A percentile compares a stretch with the other conserved stretches of the same genome.
Conservation (phyloP, 1,139 yeast species). For the Geotrichum reessii region DNA sequence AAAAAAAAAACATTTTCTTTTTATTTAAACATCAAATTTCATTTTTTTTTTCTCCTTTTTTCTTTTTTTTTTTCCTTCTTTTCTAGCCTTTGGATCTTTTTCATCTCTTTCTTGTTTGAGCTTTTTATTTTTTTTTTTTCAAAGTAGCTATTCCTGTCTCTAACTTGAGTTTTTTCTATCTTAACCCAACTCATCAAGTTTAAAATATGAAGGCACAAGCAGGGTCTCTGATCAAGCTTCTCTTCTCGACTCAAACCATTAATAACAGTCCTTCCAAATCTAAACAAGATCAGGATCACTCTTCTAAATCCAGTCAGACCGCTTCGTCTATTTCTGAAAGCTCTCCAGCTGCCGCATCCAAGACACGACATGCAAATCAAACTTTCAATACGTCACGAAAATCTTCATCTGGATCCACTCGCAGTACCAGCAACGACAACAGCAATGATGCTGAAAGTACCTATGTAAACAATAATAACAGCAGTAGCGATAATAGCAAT, state of each 20-base stretch:
- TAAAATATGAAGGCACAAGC: background rate
- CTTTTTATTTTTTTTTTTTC: background rate
- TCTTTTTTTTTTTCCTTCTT: background rate
- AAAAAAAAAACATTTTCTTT: background rate
- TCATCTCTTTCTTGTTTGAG: background rate
- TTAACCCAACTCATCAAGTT: background rate
- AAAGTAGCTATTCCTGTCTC: background rate
- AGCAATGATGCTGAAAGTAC: background rate
- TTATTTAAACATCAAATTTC: background rate
- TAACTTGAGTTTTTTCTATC: background rate
- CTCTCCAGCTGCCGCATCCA: background rate
- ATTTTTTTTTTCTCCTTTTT: background rate
- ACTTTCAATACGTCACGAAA: background rate
- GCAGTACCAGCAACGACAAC: background rate
- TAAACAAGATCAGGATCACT: background rate
- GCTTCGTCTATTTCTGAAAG: background rate
- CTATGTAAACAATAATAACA: background rate
- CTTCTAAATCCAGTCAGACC: background rate
- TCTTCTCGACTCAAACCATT: background rate
- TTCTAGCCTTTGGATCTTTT: background rate
- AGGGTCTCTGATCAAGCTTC: background rate
- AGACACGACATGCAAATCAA: background rate
- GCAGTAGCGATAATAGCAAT: background rate
- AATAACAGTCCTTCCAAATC: background rate
- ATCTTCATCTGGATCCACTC: background rate